phyloP scores from a whole-genome alignment of 345 rosid species.

The Lumnitzera racemosa region DNA sequence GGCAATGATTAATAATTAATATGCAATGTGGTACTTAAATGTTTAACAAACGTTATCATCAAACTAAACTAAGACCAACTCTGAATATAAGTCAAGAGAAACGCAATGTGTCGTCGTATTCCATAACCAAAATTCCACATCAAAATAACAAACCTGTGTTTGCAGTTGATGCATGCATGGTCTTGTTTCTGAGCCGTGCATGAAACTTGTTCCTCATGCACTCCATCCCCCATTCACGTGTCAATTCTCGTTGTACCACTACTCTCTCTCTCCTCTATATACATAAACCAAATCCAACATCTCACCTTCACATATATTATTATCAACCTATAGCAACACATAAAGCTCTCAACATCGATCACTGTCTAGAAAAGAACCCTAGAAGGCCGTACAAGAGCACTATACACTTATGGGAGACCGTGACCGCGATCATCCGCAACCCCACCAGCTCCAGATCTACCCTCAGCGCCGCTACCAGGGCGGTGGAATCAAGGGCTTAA shows the following conservation, averaged over 20 bases:
- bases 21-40: too few species aligned
- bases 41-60: too few species aligned
- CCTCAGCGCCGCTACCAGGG: constrained; percentile 35
- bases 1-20: too few species aligned
- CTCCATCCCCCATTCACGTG: constrained; percentile 17
- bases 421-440: constrained; percentile 20
- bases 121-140: too few species aligned
- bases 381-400: not conserved
- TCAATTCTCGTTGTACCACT: constrained; percentile 5
- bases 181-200: too few species aligned
- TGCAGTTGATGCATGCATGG: too few species aligned
- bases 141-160: too few species aligned
- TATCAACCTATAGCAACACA: not conserved
- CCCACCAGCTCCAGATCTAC: constrained; percentile 59
- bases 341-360: not conserved
- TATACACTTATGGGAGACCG: constrained; percentile 34
- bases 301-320: not conserved
- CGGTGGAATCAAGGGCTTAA: constrained; percentile 15
- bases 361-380: too few species aligned
- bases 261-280: not conserved
- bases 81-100: too few species aligned
- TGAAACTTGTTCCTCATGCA: constrained; percentile 17
- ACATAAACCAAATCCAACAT: not conserved
- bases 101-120: too few species aligned
- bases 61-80: too few species aligned